Evolutionary conservation across 2,329 filamentous ascomycete genomes (phyloP).

Genomic region (Fusarium buxicola): DNA sequence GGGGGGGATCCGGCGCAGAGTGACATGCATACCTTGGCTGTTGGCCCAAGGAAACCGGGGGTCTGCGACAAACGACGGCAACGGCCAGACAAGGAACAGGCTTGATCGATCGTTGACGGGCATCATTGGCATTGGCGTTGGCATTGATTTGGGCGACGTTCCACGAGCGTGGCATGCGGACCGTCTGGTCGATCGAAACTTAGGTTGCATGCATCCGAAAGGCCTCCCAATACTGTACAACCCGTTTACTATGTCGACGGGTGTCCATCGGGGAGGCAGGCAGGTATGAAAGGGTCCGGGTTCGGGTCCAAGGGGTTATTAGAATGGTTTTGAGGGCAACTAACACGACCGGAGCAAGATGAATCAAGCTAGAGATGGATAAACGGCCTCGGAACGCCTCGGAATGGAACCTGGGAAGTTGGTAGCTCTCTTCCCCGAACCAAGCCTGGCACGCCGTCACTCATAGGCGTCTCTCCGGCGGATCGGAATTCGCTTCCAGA

Average conservation of each 20-base stretch:
- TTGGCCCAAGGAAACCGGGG: slow-evolving; percentile 4
- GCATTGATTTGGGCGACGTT: slow-evolving; percentile 5
- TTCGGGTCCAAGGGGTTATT: slow-evolving; percentile 1
- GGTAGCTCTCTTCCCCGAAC: slow-evolving; percentile 28
- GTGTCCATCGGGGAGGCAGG: too few relatives aligned
- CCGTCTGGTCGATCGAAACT: slow-evolving; percentile 25
- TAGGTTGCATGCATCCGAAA: slow-evolving; percentile 30
- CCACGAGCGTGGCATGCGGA: slow-evolving; percentile 16
- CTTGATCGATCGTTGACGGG: slow-evolving; percentile 13
- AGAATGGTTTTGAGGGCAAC: background rate
- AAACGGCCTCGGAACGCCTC: slow-evolving; percentile 5
- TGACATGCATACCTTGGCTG: slow-evolving; percentile 35
- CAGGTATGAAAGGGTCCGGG: background rate
- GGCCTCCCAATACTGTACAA: too few relatives aligned
- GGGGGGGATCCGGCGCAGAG: slow-evolving; percentile 12
- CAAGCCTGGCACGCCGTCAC: slow-evolving; percentile 2
- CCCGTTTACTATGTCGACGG: slow-evolving; percentile 7
- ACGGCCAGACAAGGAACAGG: slow-evolving; percentile 5
- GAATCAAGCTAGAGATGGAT: slow-evolving; percentile 3
- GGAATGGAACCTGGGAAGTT: slow-evolving; percentile 10
- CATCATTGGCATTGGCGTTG: too few relatives aligned
- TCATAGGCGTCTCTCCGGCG: background rate
- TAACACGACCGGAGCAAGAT: background rate
- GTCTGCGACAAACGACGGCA: slow-evolving; percentile 27
- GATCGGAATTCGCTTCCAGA: slow-evolving; percentile 20